Conservation (phyloP, 495 filamentous ascomycete genomes). For the Daldinia childiae region DNA sequence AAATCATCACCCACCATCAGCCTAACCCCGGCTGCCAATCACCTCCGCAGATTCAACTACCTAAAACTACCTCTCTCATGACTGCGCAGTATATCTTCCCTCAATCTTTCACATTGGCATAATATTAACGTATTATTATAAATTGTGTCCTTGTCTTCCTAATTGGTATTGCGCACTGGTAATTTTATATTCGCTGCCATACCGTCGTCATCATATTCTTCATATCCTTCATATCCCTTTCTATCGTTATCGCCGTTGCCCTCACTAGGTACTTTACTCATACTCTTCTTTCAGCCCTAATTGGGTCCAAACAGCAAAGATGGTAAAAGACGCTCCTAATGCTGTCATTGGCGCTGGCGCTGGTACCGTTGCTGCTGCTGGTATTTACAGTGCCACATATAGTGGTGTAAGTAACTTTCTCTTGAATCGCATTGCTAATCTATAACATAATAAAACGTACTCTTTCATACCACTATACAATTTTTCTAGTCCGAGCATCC, state of each 20-base stretch:
- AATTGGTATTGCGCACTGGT: background rate
- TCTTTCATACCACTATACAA: background rate
- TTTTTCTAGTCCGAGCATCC: background rate
- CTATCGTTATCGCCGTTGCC: background rate
- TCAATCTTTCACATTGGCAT: background rate
- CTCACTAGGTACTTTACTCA: background rate
- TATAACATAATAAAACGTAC: background rate
- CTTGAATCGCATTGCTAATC: constrained; percentile 10
- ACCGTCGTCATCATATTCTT: background rate
- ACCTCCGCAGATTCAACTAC: constrained; percentile 15
- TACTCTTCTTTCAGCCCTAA: constrained; percentile 1
- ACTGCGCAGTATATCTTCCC: background rate
- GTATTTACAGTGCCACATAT: constrained; percentile 90
- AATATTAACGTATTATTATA: background rate
- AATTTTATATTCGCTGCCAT: too few relatives aligned
- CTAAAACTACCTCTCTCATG: constrained; percentile 2
- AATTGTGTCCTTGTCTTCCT: background rate
- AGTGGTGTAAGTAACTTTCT: constrained; percentile 75
- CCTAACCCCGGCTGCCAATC: constrained; percentile 23
- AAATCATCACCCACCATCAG: constrained; percentile 6
- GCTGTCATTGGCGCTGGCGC: constrained; percentile 4
- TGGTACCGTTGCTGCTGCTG: constrained; percentile 5
- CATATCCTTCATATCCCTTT: background rate
- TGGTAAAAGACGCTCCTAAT: constrained; percentile 51
- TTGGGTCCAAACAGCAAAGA: constrained; percentile 32